These are phyloP conservation scores for Blastocrithidia nonstop DNA, from an alignment of 208 protist species.

Conservation along the genomic window DNA sequence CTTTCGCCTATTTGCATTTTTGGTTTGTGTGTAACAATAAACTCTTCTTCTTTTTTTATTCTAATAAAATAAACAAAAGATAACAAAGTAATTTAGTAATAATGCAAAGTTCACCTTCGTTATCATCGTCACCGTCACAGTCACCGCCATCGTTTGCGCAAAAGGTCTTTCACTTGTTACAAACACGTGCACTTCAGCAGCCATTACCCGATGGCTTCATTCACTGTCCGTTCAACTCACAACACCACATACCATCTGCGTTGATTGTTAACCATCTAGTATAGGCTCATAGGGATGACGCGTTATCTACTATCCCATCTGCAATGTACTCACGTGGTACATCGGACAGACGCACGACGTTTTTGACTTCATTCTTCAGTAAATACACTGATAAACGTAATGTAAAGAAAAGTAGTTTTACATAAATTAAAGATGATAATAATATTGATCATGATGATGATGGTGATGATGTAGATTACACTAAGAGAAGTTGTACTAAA, in stretches of 20 bases:
- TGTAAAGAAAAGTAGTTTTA: not conserved
- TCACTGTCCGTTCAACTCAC: slow-evolving; percentile 19
- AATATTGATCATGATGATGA: not conserved
- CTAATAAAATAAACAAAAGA: too few relatives aligned
- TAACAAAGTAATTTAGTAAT: too few relatives aligned
- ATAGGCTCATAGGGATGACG: slow-evolving; percentile 11
- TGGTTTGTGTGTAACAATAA: too few relatives aligned
- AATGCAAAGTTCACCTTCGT: too few relatives aligned
- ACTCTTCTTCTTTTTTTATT: too few relatives aligned
- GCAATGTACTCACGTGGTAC: slow-evolving; percentile 20
- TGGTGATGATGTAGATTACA: not conserved
- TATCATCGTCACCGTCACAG: too few relatives aligned
- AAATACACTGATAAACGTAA: slow-evolving; percentile 1
- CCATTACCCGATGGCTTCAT: slow-evolving; percentile 2
- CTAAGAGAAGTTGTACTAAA: not conserved
- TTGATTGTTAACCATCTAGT: slow-evolving; percentile 13
- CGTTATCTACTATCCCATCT: slow-evolving; percentile 8
- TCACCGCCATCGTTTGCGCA: too few relatives aligned
- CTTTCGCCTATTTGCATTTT: too few relatives aligned
- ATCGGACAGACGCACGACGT: slow-evolving; percentile 7
- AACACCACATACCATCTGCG: slow-evolving; percentile 16
- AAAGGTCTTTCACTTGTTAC: slow-evolving; percentile 4
- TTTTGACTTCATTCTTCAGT: slow-evolving; percentile 5
- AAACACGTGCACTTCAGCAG: not conserved
- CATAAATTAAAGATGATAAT: not conserved